A percentile compares a stretch with the other conserved stretches of the same genome.
phyloP scores from a whole-genome alignment of 495 filamentous ascomycete species.

The Platismatia glauca region DNA sequence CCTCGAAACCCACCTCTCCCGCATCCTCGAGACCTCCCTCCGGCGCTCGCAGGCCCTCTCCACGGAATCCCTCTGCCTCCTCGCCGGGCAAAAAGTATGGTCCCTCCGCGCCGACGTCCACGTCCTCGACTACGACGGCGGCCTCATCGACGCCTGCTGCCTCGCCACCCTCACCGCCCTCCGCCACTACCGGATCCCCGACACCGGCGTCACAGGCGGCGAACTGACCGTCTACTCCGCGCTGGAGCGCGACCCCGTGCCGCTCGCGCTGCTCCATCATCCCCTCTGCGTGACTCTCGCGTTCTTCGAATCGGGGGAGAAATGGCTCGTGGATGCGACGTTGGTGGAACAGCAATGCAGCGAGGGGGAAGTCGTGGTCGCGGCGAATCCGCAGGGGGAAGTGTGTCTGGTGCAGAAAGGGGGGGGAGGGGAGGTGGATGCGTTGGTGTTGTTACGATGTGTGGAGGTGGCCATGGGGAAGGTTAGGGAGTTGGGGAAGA shows the following conservation, averaged over 20 bases:
- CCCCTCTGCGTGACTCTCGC: constrained; percentile 82
- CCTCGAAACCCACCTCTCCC: constrained; percentile 72
- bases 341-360: constrained; percentile 78
- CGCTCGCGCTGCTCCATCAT: constrained; percentile 78
- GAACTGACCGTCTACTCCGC: constrained; percentile 69
- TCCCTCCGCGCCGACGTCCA: constrained; percentile 81
- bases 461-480: constrained; percentile 60
- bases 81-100: constrained; percentile 87
- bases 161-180: constrained; percentile 80
- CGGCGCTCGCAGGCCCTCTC: constrained; percentile 86
- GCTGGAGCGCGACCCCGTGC: constrained; percentile 81
- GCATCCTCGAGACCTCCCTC: constrained; percentile 84
- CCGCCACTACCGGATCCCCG: constrained; percentile 80
- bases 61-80: constrained; percentile 88
- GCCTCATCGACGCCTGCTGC: constrained; percentile 75
- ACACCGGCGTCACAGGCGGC: constrained; percentile 75
- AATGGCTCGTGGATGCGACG: constrained; percentile 66
- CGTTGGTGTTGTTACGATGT: constrained; percentile 63
- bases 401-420: constrained; percentile 86
- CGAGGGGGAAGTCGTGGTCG: constrained; percentile 75
- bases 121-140: constrained; percentile 80
- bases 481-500: constrained; percentile 64
- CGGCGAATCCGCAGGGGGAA: constrained; percentile 81
- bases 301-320: constrained; percentile 50
- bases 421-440: constrained; percentile 71